phyloP scores from a whole-genome alignment of 1,284 basidiomycete species.

The Fomitopsis schrenkii region DNA sequence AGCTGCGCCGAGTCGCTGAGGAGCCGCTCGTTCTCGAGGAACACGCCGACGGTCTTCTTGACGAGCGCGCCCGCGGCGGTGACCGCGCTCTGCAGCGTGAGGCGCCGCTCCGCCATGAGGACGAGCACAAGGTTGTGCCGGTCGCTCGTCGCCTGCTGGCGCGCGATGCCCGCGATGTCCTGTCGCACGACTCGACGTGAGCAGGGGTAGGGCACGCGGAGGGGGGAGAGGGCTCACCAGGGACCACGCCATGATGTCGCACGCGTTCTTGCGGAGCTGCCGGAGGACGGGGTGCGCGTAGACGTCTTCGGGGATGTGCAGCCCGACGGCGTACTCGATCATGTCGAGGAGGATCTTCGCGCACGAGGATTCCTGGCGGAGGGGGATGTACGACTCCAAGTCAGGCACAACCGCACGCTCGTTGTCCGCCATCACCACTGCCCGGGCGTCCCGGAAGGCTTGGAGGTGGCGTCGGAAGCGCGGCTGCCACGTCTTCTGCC shows the following conservation, averaged over 20 bases:
- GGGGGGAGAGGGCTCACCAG: slow-evolving; percentile 33
- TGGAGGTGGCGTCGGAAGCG: slow-evolving; percentile 27
- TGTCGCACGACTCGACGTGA: slow-evolving; percentile 17
- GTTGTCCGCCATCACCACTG: slow-evolving; percentile 19
- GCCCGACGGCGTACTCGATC: slow-evolving; percentile 48
- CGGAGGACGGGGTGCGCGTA: slow-evolving; percentile 28
- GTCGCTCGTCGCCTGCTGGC: slow-evolving; percentile 30
- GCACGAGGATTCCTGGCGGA: slow-evolving; percentile 45
- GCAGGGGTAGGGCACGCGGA: not conserved
- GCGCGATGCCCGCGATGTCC: slow-evolving; percentile 49
- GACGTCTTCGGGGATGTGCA: slow-evolving; percentile 34
- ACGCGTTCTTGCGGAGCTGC: slow-evolving; percentile 34
- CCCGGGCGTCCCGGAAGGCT: slow-evolving; percentile 23
- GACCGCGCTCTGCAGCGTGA: slow-evolving; percentile 45
- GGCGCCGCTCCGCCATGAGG: slow-evolving; percentile 33
- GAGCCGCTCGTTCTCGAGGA: slow-evolving; percentile 31
- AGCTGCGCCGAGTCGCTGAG: slow-evolving; percentile 10
- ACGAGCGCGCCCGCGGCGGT: slow-evolving; percentile 39
- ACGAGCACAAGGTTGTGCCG: slow-evolving; percentile 42
- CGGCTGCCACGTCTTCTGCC: slow-evolving; percentile 20
- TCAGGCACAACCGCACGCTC: slow-evolving; percentile 30
- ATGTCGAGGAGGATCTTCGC: slow-evolving; percentile 48
- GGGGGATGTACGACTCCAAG: slow-evolving; percentile 41
- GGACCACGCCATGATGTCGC: slow-evolving; percentile 44
- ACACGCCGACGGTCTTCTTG: slow-evolving; percentile 34